Evolutionary conservation across 163 green algal genomes (phyloP).

Genomic region (Scenedesmus sp.): DNA sequence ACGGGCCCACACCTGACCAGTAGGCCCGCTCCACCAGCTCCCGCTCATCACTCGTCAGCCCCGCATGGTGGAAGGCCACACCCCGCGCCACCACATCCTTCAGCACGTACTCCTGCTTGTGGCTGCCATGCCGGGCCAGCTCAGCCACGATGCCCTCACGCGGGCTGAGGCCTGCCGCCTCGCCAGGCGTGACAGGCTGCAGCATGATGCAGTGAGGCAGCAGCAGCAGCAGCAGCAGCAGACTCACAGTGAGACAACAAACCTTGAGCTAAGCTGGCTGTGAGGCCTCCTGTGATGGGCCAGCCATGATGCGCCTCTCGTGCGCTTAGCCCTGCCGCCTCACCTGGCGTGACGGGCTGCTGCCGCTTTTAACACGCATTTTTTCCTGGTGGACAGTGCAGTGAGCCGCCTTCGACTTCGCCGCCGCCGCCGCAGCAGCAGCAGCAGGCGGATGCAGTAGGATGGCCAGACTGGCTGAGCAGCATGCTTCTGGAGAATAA

Average conservation of each 20-base stretch:
- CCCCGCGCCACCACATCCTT: conserved; percentile 70
- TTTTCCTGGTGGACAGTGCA: too few species aligned
- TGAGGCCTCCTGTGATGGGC: too few species aligned
- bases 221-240: background rate
- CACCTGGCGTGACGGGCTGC: too few species aligned
- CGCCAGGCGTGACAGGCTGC: background rate
- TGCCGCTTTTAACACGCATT: too few species aligned
- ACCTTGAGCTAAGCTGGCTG: too few species aligned
- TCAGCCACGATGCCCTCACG: conserved; percentile 61
- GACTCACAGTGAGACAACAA: background rate
- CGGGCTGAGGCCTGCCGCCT: background rate
- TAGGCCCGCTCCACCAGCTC: conserved; percentile 88
- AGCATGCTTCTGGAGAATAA: too few species aligned
- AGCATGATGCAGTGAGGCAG: background rate
- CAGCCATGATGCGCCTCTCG: too few species aligned
- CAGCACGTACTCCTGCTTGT: conserved; percentile 53
- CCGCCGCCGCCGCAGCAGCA: too few species aligned
- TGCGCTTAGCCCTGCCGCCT: too few species aligned
- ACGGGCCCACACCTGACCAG: background rate
- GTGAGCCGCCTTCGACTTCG: too few species aligned
- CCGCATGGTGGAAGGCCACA: conserved; percentile 93
- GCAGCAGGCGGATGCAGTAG: too few species aligned
- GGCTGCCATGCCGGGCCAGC: conserved; percentile 51
- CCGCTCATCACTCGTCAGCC: conserved; percentile 83
- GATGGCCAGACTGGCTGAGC: too few species aligned